Base-by-base conservation (phyloP, 2,329 filamentous ascomycete genomes). In the Sporothrix variecibatus region DNA sequence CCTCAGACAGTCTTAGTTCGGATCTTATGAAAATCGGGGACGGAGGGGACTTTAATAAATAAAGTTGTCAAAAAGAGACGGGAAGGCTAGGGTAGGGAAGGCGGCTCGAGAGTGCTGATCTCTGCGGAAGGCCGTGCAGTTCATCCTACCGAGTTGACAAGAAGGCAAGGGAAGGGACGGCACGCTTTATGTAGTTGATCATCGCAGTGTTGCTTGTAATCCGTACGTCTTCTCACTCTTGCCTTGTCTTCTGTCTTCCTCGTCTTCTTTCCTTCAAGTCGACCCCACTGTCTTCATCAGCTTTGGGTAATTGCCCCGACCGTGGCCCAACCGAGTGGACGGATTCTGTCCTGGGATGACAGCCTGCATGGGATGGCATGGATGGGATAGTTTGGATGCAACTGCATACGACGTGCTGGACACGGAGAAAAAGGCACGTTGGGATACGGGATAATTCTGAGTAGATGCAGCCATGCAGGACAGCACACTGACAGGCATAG, bases 41-140 rank as follows among this genome's bases (percentile, higher is more conserved):
- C 58, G 51, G 11, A 12, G 31, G 12, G 20, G 60, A 26, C 34
- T n/a, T 1, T 40, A 38, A n/a, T 15, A 23, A 17, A 34, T 15
- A 43, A 5, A 7, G n/a, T n/a, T n/a, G 12, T 64, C 20, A 43
- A 64, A 40, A n/a, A 3, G n/a, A 26, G 3, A 67, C 43, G 23
- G 38, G 8, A 43, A 43, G 38, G 20, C 9, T 43, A n/a, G 38
- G 64, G 28, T 12, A 56, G 43, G 43, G 43, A 71, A 26, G 51
- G 51, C 49, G 49, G 51, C 51, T 58, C 8, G n/a, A 58, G 68
- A 71, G 28, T 70, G 68, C 31, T 58, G 68, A 71, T 71, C 68
- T 40, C 51, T 71, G 49, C 49, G 68, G 31, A 60, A n/a, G 68
- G 49, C 51, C 51, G 68, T 60, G 53, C 49, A 43, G 46, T 69